Evolutionary conservation across 176 grass and related monocot genomes (phyloP), one percentile per base, ranked within the genome.

Genomic region (Aegilops tauschii): DNA sequence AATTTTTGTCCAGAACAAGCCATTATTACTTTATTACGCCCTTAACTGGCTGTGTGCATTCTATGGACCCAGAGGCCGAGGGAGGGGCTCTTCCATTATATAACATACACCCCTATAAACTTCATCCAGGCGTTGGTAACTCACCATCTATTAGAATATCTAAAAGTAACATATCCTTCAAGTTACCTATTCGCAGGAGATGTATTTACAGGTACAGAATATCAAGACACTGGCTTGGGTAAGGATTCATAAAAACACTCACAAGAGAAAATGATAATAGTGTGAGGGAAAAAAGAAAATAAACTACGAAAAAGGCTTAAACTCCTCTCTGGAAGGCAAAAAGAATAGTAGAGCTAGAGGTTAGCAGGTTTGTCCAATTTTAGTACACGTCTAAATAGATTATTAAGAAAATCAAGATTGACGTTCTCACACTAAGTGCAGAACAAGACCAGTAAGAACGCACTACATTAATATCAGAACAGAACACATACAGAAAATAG

Each of bases 381-480:
- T 10, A 44, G 27, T 61, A 34, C 44, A 39, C 18, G 34, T 80
- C 66, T 56, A 61, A 77, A 34, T 77, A 65, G 25, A 42, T 20
- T 78, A 30, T 86, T 79, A 71, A 39, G 3, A 9, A 70, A 66
- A 64, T 23, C 56, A 79, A 79, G 32, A 66, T 73, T 73, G 54
- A 3, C 40, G 0, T 36, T 66, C 14, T 20, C 42, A 78, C 65
- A 59, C 17, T 23, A 4, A 83, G 56, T 83, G 54, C 40, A 80
- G n/a, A 37, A 37, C 20, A 78, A 72, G 50, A 50, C 18, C 21
- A 72, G 20, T 35, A 65, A 35, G n/a, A 69, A 62, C 13, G 49
- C 23, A 25, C 23, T 65, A 37, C 31, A 58, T 68, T 65, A 76
- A 45, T 12, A 85, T 27, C 27, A 58, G 21, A 54, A 50, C 36